Evolutionary conservation across 148 eudicot genomes (phyloP), one percentile per base, ranked within the genome.

Genomic region (Diospyros lotus): DNA sequence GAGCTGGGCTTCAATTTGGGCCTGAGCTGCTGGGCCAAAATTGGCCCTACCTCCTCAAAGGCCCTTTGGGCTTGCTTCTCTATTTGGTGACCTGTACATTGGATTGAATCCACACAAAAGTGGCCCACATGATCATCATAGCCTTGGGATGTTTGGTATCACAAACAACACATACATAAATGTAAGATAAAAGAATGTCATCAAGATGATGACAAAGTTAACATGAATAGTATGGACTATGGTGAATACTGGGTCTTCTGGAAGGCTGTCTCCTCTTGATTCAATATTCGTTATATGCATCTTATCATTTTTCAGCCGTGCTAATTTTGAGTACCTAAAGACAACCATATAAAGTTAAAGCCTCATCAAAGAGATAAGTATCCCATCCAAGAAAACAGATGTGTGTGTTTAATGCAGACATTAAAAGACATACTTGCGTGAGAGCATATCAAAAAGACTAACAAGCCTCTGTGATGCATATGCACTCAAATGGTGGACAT

Each of bases 391-490:
- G 73, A 69, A 63, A 67, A 39, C 38, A 40, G 51, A 71, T 18
- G 40, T 5, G 66, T 45, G 48, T 11, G 3, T n/a, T 5, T 63
- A 5, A 56, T 17, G 48, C 53, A 68, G 46, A 64, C 69, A 61
- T 55, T 63, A 56, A 69, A 72, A 67, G 63, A 85, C 85, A 64
- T 92, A 94, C 98, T 94, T 94, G 81, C 94, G 93, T 12, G 96
- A 80, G 28, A 94, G 92, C 98, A 94, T 90, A 75, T 89, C 81
- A 75, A 94, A 94, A 71, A 92, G 93, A 90, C 91, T 90, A 77
- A 94, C 94, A 70, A 94, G 82, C 76, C 98, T 88, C 78, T 94
- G 96, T 46, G 98, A 89, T 70, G 98, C 98, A 84, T 89, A 92
- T 69, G 91, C 87, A 84, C 90, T 93, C 83, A 94, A 79, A 64